phyloP scores from a whole-genome alignment of 768 basidiomycete genomes.

The Boletus sensibilis region DNA sequence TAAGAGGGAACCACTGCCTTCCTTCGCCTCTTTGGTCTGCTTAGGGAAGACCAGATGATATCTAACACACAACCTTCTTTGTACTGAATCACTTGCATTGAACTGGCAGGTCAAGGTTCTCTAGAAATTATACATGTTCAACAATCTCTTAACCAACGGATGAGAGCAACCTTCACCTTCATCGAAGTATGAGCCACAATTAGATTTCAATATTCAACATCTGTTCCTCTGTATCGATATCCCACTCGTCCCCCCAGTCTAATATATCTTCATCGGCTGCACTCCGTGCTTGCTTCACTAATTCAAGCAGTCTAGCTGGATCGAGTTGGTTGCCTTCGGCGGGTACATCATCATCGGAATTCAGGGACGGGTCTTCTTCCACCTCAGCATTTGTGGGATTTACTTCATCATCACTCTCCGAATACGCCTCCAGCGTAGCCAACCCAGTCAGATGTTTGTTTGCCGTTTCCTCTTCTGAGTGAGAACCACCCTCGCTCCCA shows the following conservation, averaged over 20 bases:
- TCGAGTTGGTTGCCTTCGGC: conserved; percentile 14
- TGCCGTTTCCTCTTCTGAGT: conserved; percentile 23
- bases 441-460: conserved; percentile 12
- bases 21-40: background rate
- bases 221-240: conserved; percentile 16
- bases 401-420: conserved; percentile 20
- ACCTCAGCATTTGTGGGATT: background rate
- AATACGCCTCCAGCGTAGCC: conserved; percentile 25
- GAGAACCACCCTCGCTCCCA: conserved; percentile 49
- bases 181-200: background rate
- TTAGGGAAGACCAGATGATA: background rate
- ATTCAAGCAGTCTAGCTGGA: conserved; percentile 20
- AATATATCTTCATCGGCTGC: conserved; percentile 30
- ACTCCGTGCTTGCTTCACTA: conserved; percentile 22
- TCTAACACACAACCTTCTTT: background rate
- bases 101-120: background rate
- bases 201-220: background rate
- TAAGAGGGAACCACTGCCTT: conserved; percentile 34
- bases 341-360: conserved; percentile 17
- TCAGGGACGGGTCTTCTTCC: conserved; percentile 13
- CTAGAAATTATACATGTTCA: conserved; percentile 3
- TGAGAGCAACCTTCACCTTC: background rate
- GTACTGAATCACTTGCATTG: background rate
- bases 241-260: conserved; percentile 34
- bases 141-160: background rate